Evolutionary conservation across 306 rosid species (phyloP).

Genomic region (Lathyrus tuberosus): DNA sequence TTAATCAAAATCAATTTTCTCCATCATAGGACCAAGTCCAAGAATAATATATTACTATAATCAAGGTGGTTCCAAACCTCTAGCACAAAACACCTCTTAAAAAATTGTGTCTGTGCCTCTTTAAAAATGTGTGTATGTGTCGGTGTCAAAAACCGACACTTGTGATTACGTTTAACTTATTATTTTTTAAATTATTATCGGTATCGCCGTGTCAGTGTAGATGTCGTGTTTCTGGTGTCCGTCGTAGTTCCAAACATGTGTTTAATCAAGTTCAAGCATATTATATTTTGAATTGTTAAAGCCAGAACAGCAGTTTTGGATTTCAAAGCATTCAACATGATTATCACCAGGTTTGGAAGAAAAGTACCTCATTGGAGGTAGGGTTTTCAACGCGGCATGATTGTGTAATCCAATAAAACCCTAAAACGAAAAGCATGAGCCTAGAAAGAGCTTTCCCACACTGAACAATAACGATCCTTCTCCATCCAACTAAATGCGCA

Average conservation of each 20-base stretch:
- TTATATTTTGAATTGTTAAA: neutral
- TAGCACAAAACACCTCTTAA: no score
- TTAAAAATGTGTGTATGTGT: no score
- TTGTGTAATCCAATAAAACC: slow-evolving; percentile 84
- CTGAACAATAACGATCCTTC: slow-evolving; percentile 62
- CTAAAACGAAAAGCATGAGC: slow-evolving; percentile 64
- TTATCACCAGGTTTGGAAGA: neutral
- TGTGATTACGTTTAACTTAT: no score
- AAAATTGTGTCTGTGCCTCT: no score
- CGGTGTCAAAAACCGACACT: no score
- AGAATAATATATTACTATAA: no score
- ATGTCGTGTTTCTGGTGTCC: no score
- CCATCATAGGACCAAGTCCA: no score
- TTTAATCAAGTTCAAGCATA: neutral
- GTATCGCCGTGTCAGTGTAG: no score
- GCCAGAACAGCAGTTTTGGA: neutral
- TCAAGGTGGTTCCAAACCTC: neutral
- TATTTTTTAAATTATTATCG: no score
- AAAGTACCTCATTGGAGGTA: slow-evolving; percentile 48
- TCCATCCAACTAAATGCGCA: slow-evolving; percentile 78
- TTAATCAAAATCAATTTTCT: no score
- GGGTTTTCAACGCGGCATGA: slow-evolving; percentile 40
- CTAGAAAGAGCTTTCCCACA: slow-evolving; percentile 71
- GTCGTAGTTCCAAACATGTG: neutral
- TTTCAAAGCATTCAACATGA: neutral